Percentiles rank a stretch among this genome's conserved stretches.
Conservation (phyloP, 2,329 filamentous ascomycete genomes). For the Aureobasidium sp. region DNA sequence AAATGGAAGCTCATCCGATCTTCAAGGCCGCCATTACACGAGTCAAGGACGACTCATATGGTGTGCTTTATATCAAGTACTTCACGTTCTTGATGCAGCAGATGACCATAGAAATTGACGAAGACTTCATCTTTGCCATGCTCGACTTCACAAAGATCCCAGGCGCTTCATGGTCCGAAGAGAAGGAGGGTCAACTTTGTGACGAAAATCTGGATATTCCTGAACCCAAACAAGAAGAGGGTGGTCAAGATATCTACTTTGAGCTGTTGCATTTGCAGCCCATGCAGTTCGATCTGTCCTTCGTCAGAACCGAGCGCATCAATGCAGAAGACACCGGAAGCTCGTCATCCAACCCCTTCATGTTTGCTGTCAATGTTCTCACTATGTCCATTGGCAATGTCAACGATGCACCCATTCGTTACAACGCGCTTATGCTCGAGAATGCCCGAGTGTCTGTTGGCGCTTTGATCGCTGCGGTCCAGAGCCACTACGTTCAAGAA, state of each 20-base stretch:
- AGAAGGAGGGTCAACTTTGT: slow-evolving; percentile 76
- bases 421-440: slow-evolving; percentile 90
- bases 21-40: slow-evolving; percentile 85
- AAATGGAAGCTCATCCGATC: slow-evolving; percentile 93
- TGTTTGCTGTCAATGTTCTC: slow-evolving; percentile 98
- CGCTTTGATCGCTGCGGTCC: slow-evolving; percentile 75
- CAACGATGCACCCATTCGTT: slow-evolving; percentile 89
- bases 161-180: slow-evolving; percentile 77
- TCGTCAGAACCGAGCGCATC: slow-evolving; percentile 91
- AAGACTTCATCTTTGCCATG: slow-evolving; percentile 95
- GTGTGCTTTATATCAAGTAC: slow-evolving; percentile 97
- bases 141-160: slow-evolving; percentile 92
- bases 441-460: slow-evolving; percentile 87
- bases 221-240: slow-evolving; percentile 75
- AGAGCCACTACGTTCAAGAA: slow-evolving; percentile 94
- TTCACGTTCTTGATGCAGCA: slow-evolving; percentile 89
- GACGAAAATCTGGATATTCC: slow-evolving; percentile 88
- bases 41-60: slow-evolving; percentile 97
- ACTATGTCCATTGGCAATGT: slow-evolving; percentile 99
- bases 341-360: slow-evolving; percentile 76
- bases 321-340: slow-evolving; percentile 93
- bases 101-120: slow-evolving; percentile 96
- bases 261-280: slow-evolving; percentile 94
- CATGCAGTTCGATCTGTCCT: slow-evolving; percentile 95
- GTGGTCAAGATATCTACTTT: slow-evolving; percentile 94